Conservation (phyloP, 768 basidiomycete genomes). For the Suillus subaureus region DNA sequence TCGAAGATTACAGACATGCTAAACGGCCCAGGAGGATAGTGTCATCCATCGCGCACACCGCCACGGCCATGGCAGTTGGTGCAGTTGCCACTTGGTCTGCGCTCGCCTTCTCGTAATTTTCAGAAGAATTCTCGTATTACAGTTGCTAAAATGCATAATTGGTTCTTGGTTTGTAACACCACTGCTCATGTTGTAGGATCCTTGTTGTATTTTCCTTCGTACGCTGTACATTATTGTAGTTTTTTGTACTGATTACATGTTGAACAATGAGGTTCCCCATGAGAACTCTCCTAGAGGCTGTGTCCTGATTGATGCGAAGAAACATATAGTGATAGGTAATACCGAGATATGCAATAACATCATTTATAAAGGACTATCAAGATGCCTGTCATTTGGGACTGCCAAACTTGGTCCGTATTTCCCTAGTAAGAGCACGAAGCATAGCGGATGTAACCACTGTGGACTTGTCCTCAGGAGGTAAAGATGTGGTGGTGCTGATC, state of each 20-base stretch:
- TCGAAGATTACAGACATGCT: constrained; percentile 23
- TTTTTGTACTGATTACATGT: constrained; percentile 2
- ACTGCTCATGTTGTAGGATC: neutral
- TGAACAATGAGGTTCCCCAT: neutral
- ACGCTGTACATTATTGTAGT: constrained; percentile 5
- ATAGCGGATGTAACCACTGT: constrained; percentile 61
- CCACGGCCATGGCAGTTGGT: constrained; percentile 63
- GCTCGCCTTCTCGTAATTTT: constrained; percentile 58
- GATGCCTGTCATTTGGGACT: neutral
- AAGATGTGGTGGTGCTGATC: constrained; percentile 48
- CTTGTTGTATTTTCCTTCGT: constrained; percentile 3
- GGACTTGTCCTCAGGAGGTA: constrained; percentile 32
- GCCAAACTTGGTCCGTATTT: constrained; percentile 35
- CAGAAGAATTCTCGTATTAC: neutral
- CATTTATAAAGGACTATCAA: neutral
- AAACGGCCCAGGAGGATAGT: constrained; percentile 49
- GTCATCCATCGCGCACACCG: constrained; percentile 54
- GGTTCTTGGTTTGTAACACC: constrained; percentile 6
- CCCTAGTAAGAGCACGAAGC: constrained; percentile 46
- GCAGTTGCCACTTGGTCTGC: constrained; percentile 76
- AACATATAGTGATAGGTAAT: neutral
- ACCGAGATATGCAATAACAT: constrained; percentile 4
- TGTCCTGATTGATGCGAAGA: neutral
- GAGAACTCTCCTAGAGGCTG: neutral
- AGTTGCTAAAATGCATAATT: constrained; percentile 5